Evolutionary conservation across 2,329 filamentous ascomycete species (phyloP), one percentile per base, ranked within the genome.

Genomic region (Achaetomium macrosporum): DNA sequence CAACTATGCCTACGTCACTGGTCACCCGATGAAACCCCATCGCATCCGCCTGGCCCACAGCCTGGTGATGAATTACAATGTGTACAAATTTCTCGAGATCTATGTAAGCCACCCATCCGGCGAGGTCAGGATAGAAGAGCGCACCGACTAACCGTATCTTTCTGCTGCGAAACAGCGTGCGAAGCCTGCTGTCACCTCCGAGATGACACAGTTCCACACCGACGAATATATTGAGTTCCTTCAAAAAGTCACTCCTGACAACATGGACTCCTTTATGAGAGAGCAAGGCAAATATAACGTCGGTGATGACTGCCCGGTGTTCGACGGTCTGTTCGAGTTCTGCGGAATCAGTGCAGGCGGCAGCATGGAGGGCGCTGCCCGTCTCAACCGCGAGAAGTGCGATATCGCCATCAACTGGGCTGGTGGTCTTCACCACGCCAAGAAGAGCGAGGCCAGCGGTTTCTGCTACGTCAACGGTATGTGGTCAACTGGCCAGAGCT

Each of bases 331-430:
- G n/a, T 96, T 91, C 68, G 88, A 95, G 65, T 99, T 96, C 69
- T 95, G 93, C 62, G 90, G 90, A 25, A 88, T 96, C 60, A 97
- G 95, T 69, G 88, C 90, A 11, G 93, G 93, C 52, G 93, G 90
- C 45, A 95, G 89, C 45, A 88, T 99, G 76, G 91, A 96, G 66
- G 93, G 92, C 15, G 92, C 93, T 3, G 87, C 89, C 33, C 88
- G 93, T 58, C 79, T 99, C 17, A 90, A 92, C 65, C 88, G 91
- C 59, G 82, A 88, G 59, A 93, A 96, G 71, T 93, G 90, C 67
- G 90, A 97, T 69, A 96, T 99, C 64, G 93, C 93, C 17, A 88
- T 99, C 69, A 97, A 97, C 71, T 99, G 93, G 93, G 93, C 91
- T 42, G 93, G 93, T 47, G 93, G 93, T 25, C 81, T 99, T 44